A percentile compares a stretch with the other conserved stretches of the same genome.
Conservation (phyloP, 495 filamentous ascomycete genomes). For the Penicillium paxilli region DNA sequence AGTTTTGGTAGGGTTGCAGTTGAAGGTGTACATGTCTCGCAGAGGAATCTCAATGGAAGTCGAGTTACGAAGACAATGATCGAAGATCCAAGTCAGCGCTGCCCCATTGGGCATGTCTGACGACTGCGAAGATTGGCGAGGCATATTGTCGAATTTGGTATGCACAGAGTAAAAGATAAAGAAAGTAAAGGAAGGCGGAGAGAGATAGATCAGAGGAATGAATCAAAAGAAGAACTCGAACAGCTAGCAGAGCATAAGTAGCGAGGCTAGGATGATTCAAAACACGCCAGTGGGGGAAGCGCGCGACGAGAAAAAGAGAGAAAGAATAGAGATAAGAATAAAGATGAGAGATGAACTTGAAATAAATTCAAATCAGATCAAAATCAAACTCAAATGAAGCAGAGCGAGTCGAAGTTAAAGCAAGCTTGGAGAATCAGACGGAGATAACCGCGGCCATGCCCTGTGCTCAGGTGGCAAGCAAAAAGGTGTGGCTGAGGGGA, state of each 20-base stretch:
- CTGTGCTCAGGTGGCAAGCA: slow-evolving; percentile 1
- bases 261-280: slow-evolving; percentile 12
- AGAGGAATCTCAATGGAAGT: slow-evolving; percentile 70
- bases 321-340: not conserved
- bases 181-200: slow-evolving; percentile 3
- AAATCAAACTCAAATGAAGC: too few relatives aligned
- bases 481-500: slow-evolving; percentile 5
- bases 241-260: slow-evolving; percentile 4
- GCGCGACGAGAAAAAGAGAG: not conserved
- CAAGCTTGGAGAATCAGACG: slow-evolving; percentile 7
- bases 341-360: not conserved
- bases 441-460: slow-evolving; percentile 3
- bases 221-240: not conserved
- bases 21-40: slow-evolving; percentile 73
- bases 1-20: slow-evolving; percentile 55
- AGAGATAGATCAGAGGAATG: not conserved
- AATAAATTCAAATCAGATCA: too few relatives aligned
- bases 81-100: slow-evolving; percentile 60
- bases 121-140: slow-evolving; percentile 22
- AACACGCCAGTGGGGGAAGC: slow-evolving; percentile 4
- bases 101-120: slow-evolving; percentile 41
- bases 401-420: too few relatives aligned
- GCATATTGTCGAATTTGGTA: not conserved
- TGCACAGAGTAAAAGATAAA: too few relatives aligned
- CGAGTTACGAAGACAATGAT: slow-evolving; percentile 67